These are phyloP conservation scores for Scutellaria baicalensis DNA, from an alignment of 257 asterid genomes.

Conservation along the genomic window DNA sequence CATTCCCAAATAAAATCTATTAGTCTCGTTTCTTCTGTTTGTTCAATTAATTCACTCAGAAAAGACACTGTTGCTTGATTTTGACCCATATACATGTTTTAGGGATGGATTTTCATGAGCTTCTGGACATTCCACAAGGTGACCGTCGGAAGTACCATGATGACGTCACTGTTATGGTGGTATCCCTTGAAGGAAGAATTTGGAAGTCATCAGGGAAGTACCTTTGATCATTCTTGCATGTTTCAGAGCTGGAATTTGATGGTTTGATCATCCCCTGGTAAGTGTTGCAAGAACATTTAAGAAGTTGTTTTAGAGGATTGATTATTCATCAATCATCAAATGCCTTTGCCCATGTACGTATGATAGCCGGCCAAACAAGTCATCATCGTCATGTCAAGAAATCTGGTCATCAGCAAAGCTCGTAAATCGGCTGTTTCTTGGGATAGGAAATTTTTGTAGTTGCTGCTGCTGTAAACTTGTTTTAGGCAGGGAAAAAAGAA, in stretches of 20 bases:
- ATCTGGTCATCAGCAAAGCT: constrained; percentile 12
- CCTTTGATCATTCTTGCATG: constrained; percentile 29
- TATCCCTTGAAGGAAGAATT: constrained; percentile 91
- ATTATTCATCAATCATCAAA: neutral
- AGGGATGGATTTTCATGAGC: constrained; percentile 96
- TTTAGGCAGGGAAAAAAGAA: constrained; percentile 31
- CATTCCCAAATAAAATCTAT: too few relatives aligned
- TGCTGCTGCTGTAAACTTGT: constrained; percentile 43
- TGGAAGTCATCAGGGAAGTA: constrained; percentile 97
- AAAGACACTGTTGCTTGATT: neutral
- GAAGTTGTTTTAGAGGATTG: constrained; percentile 3
- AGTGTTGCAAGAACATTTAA: neutral
- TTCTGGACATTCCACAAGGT: constrained; percentile 93
- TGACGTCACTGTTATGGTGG: constrained; percentile 97
- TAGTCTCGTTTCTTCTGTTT: neutral
- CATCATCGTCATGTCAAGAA: constrained; percentile 3
- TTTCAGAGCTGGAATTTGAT: neutral
- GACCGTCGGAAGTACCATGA: constrained; percentile 96
- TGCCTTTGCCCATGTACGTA: too few relatives aligned
- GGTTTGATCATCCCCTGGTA: constrained; percentile 1
- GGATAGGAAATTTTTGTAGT: constrained; percentile 61
- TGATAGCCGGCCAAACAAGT: neutral
- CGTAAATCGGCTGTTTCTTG: constrained; percentile 3
- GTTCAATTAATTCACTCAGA: neutral
- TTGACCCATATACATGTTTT: constrained; percentile 16